Conservation (phyloP, 495 filamentous ascomycete genomes). For the Jackrogersella minutella region DNA sequence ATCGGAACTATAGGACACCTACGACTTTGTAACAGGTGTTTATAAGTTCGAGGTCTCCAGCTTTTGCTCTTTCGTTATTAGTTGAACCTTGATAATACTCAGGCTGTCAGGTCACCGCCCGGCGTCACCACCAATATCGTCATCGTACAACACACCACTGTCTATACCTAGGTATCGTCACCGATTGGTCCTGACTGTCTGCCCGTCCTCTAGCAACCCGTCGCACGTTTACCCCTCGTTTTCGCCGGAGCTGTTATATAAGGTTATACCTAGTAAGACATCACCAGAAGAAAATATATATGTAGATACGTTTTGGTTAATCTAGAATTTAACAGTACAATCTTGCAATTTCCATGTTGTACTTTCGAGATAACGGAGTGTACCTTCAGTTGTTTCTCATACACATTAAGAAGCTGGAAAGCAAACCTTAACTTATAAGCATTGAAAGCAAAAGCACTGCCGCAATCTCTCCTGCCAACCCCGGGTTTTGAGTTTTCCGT, state of each 20-base stretch:
- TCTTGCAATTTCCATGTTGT: conserved; percentile 26
- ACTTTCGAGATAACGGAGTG: conserved; percentile 11
- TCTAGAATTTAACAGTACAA: conserved; percentile 21
- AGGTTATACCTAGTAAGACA: no score
- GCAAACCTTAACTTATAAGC: no score
- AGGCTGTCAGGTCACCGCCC: neutral
- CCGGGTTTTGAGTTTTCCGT: neutral
- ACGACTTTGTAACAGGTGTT: conserved; percentile 1
- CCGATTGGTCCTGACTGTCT: neutral
- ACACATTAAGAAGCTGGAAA: conserved; percentile 7
- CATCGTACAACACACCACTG: neutral
- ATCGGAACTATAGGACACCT: neutral
- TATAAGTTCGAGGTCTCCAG: conserved; percentile 10
- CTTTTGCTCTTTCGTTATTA: no score
- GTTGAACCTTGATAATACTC: conserved; percentile 2
- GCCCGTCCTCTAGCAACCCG: neutral
- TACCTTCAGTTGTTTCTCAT: conserved; percentile 5
- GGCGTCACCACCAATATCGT: neutral
- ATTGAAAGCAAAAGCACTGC: no score
- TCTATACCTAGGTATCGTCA: neutral
- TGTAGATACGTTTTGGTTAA: conserved; percentile 9
- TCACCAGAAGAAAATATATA: conserved; percentile 2
- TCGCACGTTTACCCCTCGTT: conserved; percentile 1
- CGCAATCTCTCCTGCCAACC: conserved; percentile 7
- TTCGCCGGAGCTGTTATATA: conserved; percentile 6